A percentile compares a stretch with the other conserved stretches of the same genome.
Evolutionary conservation across 805 yeast species (phyloP).

Genomic region (Pichia californica): DNA sequence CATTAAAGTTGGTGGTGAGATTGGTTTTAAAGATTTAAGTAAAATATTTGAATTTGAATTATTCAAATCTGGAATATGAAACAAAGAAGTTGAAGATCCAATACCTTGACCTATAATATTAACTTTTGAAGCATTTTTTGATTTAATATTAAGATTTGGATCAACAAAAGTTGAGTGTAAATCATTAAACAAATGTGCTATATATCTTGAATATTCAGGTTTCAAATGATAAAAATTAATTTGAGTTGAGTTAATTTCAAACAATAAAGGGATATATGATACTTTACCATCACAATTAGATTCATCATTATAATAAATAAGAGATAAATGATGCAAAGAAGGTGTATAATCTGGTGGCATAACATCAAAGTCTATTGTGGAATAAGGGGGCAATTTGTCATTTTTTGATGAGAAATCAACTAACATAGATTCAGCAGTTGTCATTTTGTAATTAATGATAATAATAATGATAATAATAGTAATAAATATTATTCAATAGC

Average conservation of each 20-base stretch:
- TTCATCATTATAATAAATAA: constrained; percentile 19
- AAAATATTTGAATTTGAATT: not conserved
- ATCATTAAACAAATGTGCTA: constrained; percentile 18
- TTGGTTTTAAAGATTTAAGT: not conserved
- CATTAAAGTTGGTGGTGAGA: not conserved
- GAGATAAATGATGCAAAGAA: constrained; percentile 21
- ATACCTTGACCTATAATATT: constrained; percentile 7
- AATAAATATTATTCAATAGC: too few relatives aligned
- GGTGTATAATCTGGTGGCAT: constrained; percentile 24
- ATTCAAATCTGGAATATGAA: not conserved
- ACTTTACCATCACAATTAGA: not conserved
- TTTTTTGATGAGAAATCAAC: not conserved
- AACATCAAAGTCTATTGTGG: not conserved
- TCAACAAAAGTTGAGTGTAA: constrained; percentile 21
- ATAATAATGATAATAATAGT: too few relatives aligned
- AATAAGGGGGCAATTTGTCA: not conserved
- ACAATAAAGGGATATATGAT: constrained; percentile 18
- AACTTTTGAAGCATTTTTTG: constrained; percentile 3
- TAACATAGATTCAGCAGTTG: too few relatives aligned
- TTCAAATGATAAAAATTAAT: constrained; percentile 22
- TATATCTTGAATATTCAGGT: constrained; percentile 12
- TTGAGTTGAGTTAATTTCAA: constrained; percentile 30
- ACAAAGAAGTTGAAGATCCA: constrained; percentile 6
- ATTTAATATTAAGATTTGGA: constrained; percentile 24
- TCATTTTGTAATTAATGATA: too few relatives aligned